Evolutionary conservation across 441 rosid species (phyloP).

Genomic region (Biscutella auriculata): DNA sequence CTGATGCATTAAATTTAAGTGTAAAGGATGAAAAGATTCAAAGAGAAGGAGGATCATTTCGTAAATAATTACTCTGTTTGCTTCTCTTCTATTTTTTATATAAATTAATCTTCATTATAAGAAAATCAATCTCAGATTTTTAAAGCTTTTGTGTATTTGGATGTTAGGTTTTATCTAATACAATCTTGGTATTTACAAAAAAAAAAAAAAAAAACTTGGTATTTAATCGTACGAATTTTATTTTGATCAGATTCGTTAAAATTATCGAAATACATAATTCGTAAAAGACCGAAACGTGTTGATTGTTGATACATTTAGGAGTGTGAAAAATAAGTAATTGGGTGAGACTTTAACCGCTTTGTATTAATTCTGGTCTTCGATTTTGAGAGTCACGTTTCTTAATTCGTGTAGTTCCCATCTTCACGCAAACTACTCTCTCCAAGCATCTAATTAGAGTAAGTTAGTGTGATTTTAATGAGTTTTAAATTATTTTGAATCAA

Average conservation of each 20-base stretch:
- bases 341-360: background rate
- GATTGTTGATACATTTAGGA: background rate
- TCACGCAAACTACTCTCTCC: background rate
- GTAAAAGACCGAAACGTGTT: background rate
- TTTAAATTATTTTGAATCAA: too few species aligned
- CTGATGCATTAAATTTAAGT: too few species aligned
- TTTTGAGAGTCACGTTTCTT: background rate
- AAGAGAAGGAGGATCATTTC: conserved; percentile 13
- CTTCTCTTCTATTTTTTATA: background rate
- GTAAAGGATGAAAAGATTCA: too few species aligned
- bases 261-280: background rate
- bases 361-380: background rate
- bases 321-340: background rate
- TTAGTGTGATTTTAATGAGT: too few species aligned
- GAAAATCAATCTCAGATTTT: background rate
- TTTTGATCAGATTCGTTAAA: background rate
- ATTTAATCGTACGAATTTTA: background rate
- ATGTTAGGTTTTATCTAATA: too few species aligned
- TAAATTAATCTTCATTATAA: background rate
- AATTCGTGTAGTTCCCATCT: conserved; percentile 3
- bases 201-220: too few species aligned
- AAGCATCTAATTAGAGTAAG: conserved; percentile 3
- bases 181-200: too few species aligned
- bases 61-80: conserved; percentile 19
- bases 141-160: background rate